Evolutionary conservation across 208 protist species (phyloP).

Genomic region (Crithidia bombi): DNA sequence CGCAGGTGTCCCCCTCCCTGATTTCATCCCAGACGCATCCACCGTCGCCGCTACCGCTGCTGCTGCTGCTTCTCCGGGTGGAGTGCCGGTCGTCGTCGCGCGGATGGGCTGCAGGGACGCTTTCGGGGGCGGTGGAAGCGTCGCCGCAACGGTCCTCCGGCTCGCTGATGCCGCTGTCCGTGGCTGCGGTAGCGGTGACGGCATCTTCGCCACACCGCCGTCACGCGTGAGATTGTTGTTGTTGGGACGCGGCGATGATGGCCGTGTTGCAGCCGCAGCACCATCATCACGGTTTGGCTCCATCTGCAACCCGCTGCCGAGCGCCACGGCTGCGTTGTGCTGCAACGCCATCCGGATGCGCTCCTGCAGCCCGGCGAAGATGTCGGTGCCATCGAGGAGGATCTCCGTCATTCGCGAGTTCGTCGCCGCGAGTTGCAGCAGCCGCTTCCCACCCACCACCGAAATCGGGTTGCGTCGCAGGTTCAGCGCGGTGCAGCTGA

Average conservation of each 20-base stretch:
- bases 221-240: neutral
- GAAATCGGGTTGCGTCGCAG: constrained; percentile 88
- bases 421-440: constrained; percentile 75
- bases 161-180: neutral
- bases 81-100: neutral
- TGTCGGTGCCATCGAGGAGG: constrained; percentile 71
- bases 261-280: neutral
- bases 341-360: constrained; percentile 58
- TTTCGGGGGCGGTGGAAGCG: constrained; percentile 13
- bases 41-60: neutral
- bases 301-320: constrained; percentile 22
- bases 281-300: constrained; percentile 19
- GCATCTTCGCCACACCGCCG: neutral
- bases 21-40: neutral
- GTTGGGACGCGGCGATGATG: neutral
- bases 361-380: constrained; percentile 74
- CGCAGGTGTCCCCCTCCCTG: too few species aligned
- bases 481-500: constrained; percentile 64
- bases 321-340: constrained; percentile 38
- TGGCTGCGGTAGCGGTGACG: neutral
- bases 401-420: constrained; percentile 81
- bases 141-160: neutral
- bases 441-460: constrained; percentile 59
- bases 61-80: neutral
- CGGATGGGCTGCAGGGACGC: constrained; percentile 23